phyloP scores from a whole-genome alignment of 2,329 filamentous ascomycete genomes.

The Domatiomyces globalis region DNA sequence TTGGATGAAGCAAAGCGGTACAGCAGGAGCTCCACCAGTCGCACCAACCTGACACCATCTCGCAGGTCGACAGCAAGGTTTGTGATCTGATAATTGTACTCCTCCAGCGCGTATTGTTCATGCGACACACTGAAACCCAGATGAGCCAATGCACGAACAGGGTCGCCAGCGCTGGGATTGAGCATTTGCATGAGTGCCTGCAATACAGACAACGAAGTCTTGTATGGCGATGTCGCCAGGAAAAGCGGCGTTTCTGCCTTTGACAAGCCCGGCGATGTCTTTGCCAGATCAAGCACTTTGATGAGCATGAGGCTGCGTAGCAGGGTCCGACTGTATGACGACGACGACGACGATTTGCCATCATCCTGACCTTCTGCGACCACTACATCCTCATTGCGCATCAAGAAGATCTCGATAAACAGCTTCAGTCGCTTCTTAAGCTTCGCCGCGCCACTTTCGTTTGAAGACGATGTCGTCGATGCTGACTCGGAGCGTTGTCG shows the following conservation, averaged over 20 bases:
- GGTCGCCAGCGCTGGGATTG: conserved; percentile 45
- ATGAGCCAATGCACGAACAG: conserved; percentile 40
- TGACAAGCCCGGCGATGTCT: conserved; percentile 19
- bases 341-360: conserved; percentile 17
- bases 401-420: conserved; percentile 44
- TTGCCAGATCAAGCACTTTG: conserved; percentile 43
- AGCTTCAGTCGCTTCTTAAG: conserved; percentile 27
- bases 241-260: conserved; percentile 32
- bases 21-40: conserved; percentile 44
- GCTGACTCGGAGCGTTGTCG: neutral
- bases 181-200: conserved; percentile 39
- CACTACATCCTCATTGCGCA: conserved; percentile 42
- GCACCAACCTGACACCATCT: conserved; percentile 46
- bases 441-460: neutral
- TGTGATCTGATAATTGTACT: conserved; percentile 43
- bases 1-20: conserved; percentile 26
- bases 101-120: conserved; percentile 43
- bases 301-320: conserved; percentile 47
- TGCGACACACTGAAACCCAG: conserved; percentile 42
- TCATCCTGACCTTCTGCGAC: conserved; percentile 18
- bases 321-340: conserved; percentile 40
- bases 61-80: conserved; percentile 50
- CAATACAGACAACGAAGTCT: conserved; percentile 42
- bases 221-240: conserved; percentile 36
- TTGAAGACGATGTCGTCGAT: neutral